Conservation (phyloP, 2,329 filamentous ascomycete genomes). For the Colletotrichum tropicale region DNA sequence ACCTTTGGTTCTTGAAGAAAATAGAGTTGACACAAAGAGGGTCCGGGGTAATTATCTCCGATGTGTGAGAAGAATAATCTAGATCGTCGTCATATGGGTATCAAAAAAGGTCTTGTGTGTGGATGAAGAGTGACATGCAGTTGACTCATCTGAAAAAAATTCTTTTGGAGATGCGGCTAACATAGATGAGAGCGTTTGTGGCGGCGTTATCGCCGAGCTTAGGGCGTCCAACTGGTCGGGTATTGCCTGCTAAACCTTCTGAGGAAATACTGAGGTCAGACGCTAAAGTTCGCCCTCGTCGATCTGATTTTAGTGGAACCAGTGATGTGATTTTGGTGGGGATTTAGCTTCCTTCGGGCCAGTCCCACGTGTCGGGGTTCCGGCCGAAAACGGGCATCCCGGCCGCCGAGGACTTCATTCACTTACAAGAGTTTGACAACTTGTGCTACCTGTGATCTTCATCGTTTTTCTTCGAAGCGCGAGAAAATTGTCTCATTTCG, state of each 20-base stretch:
- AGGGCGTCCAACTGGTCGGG: background rate
- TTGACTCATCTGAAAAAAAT: conserved; percentile 20
- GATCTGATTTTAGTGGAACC: conserved; percentile 1
- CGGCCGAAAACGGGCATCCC: background rate
- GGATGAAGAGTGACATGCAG: background rate
- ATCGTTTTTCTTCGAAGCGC: fast-evolving
- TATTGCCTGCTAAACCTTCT: background rate
- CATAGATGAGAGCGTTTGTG: background rate
- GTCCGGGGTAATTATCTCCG: background rate
- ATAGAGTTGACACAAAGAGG: conserved; percentile 7
- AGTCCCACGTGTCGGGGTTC: background rate
- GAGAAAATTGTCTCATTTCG: background rate
- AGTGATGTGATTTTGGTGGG: background rate
- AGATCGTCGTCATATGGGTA: conserved; percentile 10
- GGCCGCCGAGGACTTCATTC: background rate
- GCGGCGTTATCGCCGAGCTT: conserved; percentile 4
- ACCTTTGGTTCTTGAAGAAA: background rate
- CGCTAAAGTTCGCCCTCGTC: background rate
- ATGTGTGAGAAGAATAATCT: background rate
- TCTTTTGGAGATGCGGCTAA: conserved; percentile 6
- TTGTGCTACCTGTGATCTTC: no score
- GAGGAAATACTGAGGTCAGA: background rate
- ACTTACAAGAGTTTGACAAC: background rate
- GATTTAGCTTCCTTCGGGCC: background rate
- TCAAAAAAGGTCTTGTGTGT: conserved; percentile 12